Base-by-base conservation (phyloP, 2,329 filamentous ascomycete species). In the Penicillium sp. region DNA sequence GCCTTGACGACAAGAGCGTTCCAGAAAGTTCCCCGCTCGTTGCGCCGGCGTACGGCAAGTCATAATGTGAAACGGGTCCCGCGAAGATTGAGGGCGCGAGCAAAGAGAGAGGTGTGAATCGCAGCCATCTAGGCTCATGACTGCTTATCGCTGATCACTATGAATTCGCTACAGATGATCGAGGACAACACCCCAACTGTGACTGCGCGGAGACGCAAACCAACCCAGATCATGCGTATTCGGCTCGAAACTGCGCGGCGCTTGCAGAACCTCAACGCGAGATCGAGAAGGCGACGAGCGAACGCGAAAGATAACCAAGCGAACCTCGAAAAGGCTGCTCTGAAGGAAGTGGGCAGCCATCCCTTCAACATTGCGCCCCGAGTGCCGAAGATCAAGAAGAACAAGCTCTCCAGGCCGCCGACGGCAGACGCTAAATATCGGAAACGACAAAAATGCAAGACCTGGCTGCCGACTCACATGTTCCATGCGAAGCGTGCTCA, bases 21-120 rank as follows among this genome's bases (percentile, higher is more conserved):
- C 59, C 93, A 98, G 65, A 80, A 87, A 53, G 86, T 98, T 4
- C 93, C 93, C 1, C 80, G 88, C 52, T 82, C 84, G 34, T 71
- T 98, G 77, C 77, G 93, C 51, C 77, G 93, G 50, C 78, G 93
- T 54, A 95, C 91, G 0, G 93, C 91, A 14, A 95, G 89, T 63
- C 93, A 98, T 68, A 96, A 98, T 76, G 86, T 86, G 23, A 94
- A 91, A 68, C 80, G 85, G 47, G 84, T 98, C 11, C 93, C 93
- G 2, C 84, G 83, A 59, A 74, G 88, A 47, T 68, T 97, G 58
- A 78, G 85, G 40, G 70, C 69, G 26, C 78, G 85, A 51, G 89
- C 88, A 1, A 78, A 73, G 55, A 73, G 74, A 61, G 81, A 84
- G 73, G 73, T 76, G 54, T 31, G 61, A 51, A 34, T 30, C 18